Conservation (phyloP, 495 filamentous ascomycete genomes). For the Neurospora sp. region DNA sequence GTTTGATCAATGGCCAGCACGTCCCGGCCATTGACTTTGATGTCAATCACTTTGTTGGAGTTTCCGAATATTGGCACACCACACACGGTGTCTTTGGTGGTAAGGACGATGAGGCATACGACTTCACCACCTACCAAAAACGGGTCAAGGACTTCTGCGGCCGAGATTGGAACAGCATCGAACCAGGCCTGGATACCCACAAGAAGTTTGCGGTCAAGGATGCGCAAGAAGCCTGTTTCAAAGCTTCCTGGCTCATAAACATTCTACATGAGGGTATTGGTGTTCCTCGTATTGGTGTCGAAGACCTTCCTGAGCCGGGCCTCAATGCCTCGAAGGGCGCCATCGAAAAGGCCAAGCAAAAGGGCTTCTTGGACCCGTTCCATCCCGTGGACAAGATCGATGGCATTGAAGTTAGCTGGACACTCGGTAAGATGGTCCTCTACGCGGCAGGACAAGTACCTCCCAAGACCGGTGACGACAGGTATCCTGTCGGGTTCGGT, state of each 20-base stretch:
- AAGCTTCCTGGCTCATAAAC: slow-evolving; percentile 95
- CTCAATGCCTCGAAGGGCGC: slow-evolving; percentile 71
- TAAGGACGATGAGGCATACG: slow-evolving; percentile 75
- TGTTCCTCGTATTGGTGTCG: slow-evolving; percentile 78
- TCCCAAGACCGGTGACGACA: slow-evolving; percentile 40
- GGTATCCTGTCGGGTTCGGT: slow-evolving; percentile 80
- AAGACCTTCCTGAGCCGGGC: slow-evolving; percentile 33
- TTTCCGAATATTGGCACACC: slow-evolving; percentile 98
- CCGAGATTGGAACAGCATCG: slow-evolving; percentile 68
- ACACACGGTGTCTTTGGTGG: slow-evolving; percentile 89
- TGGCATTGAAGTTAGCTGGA: slow-evolving; percentile 95
- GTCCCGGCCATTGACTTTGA: slow-evolving; percentile 95
- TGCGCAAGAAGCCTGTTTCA: slow-evolving; percentile 88
- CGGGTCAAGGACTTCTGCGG: slow-evolving; percentile 78
- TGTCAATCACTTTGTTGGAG: slow-evolving; percentile 95
- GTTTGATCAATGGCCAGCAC: slow-evolving; percentile 78
- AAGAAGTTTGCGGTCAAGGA: slow-evolving; percentile 49
- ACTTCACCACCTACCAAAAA: slow-evolving; percentile 82
- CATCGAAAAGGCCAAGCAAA: slow-evolving; percentile 56
- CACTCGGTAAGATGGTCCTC: slow-evolving; percentile 92
- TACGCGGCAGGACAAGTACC: slow-evolving; percentile 87
- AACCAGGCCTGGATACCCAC: slow-evolving; percentile 46
- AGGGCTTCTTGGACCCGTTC: slow-evolving; percentile 81
- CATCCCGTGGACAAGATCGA: slow-evolving; percentile 89
- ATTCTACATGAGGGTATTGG: slow-evolving; percentile 93